Conservation (phyloP, 805 yeast species). For the Yarrowia hollandica region DNA sequence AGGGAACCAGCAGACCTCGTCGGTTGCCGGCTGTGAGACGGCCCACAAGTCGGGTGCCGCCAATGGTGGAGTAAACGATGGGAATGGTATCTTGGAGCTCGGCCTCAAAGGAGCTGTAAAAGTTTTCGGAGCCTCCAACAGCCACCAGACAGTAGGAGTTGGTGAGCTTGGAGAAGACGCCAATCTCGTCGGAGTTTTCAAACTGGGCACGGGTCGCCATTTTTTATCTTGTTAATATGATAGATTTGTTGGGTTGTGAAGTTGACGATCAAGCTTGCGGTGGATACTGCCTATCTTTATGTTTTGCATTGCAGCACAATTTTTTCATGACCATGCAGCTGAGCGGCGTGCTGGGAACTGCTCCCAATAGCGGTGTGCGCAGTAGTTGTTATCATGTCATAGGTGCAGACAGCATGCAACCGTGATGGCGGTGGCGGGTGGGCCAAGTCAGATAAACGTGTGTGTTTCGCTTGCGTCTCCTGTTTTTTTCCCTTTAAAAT, state of each 20-base stretch:
- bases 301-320: slow-evolving; percentile 26
- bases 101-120: slow-evolving; percentile 90
- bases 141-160: slow-evolving; percentile 96
- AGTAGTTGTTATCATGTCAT: slow-evolving; percentile 11
- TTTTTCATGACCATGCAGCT: slow-evolving; percentile 27
- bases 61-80: slow-evolving; percentile 94
- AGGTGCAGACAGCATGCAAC: slow-evolving; percentile 9
- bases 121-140: slow-evolving; percentile 89
- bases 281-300: slow-evolving; percentile 26
- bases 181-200: slow-evolving; percentile 86
- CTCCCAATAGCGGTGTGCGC: not conserved
- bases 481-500: no score
- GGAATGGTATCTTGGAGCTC: slow-evolving; percentile 96
- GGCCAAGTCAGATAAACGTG: no score
- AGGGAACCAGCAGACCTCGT: slow-evolving; percentile 94
- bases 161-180: slow-evolving; percentile 92
- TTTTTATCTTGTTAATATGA: not conserved
- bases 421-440: slow-evolving; percentile 19
- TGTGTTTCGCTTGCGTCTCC: no score
- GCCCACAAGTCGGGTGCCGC: slow-evolving; percentile 97
- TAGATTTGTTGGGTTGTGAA: not conserved
- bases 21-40: slow-evolving; percentile 98
- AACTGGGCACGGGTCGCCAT: slow-evolving; percentile 44
- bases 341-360: slow-evolving; percentile 2
- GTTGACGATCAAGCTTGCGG: not conserved